A percentile compares a stretch with the other conserved stretches of the same genome.
Conservation (phyloP, 208 protist species). For the Entamoeba dispar region DNA sequence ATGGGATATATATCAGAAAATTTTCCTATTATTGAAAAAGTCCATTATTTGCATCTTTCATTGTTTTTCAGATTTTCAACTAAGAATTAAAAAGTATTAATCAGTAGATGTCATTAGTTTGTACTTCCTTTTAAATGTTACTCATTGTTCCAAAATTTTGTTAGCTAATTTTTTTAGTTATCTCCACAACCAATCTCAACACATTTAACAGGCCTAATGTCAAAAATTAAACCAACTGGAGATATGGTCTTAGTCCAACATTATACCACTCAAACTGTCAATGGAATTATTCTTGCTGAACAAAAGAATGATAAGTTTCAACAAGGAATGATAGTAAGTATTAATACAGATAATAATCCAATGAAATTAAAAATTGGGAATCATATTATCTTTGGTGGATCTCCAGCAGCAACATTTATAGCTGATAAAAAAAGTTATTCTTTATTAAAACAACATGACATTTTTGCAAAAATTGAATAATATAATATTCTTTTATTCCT, state of each 20-base stretch:
- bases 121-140: neutral
- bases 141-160: too few species aligned
- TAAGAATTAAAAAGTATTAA: neutral
- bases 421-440: neutral
- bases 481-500: neutral
- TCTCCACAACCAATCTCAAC: neutral
- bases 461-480: neutral
- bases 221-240: neutral
- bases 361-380: neutral
- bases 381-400: neutral
- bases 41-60: too few species aligned
- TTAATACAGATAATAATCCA: neutral
- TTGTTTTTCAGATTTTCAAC: too few species aligned
- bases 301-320: neutral
- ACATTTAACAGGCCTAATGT: neutral
- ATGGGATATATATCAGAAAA: too few species aligned
- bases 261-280: neutral
- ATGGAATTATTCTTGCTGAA: neutral
- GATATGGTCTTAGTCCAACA: neutral
- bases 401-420: neutral
- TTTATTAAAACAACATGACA: neutral
- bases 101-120: neutral
- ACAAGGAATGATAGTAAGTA: neutral
- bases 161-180: neutral
- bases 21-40: too few species aligned